These are phyloP conservation scores for Gossypium sturtianum DNA, from an alignment of 345 rosid genomes.

Conservation along the genomic window DNA sequence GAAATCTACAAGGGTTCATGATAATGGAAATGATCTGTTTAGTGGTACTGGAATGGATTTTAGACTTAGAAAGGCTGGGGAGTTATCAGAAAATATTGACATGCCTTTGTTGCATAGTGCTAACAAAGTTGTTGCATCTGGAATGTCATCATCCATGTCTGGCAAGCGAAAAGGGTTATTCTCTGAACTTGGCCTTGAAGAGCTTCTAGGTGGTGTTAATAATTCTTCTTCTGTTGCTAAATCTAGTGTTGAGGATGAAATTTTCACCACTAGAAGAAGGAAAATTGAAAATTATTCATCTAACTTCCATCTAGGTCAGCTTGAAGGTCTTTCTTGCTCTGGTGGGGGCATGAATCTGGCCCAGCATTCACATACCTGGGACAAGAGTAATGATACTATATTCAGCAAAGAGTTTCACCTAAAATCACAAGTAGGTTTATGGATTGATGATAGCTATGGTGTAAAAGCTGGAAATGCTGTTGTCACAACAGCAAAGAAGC, in stretches of 20 bases:
- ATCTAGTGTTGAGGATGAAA: conserved; percentile 30
- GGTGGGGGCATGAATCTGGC: conserved; percentile 21
- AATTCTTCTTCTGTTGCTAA: conserved; percentile 28
- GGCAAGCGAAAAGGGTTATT: conserved; percentile 54
- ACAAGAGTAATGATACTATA: conserved; percentile 18
- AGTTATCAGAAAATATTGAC: conserved; percentile 25
- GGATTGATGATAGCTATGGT: conserved; percentile 80
- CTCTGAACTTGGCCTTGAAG: conserved; percentile 70
- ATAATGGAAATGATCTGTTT: conserved; percentile 39
- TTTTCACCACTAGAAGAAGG: conserved; percentile 40
- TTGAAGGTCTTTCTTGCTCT: conserved; percentile 27
- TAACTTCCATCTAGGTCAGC: conserved; percentile 22
- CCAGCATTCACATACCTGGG: conserved; percentile 21
- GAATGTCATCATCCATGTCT: conserved; percentile 26
- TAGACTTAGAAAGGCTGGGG: conserved; percentile 15
- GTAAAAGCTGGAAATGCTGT: conserved; percentile 38
- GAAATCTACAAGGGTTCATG: conserved; percentile 22
- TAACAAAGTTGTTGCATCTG: conserved; percentile 10
- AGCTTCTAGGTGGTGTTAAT: conserved; percentile 42
- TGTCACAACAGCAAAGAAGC: conserved; percentile 32
- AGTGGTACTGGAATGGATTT: conserved; percentile 36
- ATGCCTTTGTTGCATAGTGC: conserved; percentile 16
- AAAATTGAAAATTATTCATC: conserved; percentile 39
- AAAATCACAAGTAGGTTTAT: conserved; percentile 49
- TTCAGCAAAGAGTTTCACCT: conserved; percentile 25